Evolutionary conservation across 306 rosid genomes (phyloP), one percentile per base, ranked within the genome.

Genomic region (Rosa multiflora): DNA sequence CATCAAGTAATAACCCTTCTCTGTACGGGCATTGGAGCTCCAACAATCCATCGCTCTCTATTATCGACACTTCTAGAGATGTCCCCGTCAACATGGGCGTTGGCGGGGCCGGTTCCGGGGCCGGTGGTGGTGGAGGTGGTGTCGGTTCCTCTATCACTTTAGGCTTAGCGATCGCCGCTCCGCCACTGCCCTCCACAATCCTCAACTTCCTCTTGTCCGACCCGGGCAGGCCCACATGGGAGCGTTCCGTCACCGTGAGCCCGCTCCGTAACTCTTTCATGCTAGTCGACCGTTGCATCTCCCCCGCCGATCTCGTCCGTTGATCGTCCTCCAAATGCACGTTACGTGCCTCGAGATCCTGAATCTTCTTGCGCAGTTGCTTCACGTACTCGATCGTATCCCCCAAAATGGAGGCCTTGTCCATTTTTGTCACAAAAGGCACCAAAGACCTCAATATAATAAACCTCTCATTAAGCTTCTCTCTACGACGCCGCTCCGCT

Each of bases 381-480:
- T 95, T 91, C 44, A 95, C 79, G 44, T 95, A 95, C 81, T 95
- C 98, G n/a, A 95, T 91, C 1, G 99, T 91, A 79, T 95, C 99
- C 0, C 98, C 99, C 42, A 95, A 39, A 47, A 95, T 93, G 0
- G 99, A 95, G 2, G 98, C 97, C 67, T 95, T 90, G 87, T 95
- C 99, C 98, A 93, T 95, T 79, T 91, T 95, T 18, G 99, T 95
- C 26, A 91, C 94, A 51, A 95, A 95, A 0, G 99, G 99, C 1
- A 95, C 97, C 0, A 93, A 75, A 0, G 99, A 95, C 74, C 99
- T 84, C 1, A 95, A 64, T 2, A 95, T 90, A 35, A 95, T 86
- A 85, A 95, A 93, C 83, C 93, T 85, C 80, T 95, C 94, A 63
- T 95, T 91, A 3, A 95, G 94, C 78, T 89, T 90, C 86, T 95